These are phyloP conservation scores for Camelina sativa DNA, from an alignment of 345 rosid genomes.

Conservation along the genomic window DNA sequence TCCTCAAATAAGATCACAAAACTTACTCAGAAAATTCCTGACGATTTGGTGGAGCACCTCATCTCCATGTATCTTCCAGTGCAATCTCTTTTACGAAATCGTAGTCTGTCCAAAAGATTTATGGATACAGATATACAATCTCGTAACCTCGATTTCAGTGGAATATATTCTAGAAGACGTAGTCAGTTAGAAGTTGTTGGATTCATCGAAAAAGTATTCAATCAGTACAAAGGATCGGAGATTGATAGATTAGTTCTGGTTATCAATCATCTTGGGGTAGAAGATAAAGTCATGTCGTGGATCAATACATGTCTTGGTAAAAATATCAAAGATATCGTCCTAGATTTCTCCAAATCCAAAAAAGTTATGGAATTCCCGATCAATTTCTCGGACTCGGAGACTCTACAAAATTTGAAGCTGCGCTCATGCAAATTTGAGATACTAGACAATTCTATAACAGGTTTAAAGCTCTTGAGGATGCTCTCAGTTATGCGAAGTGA, in stretches of 20 bases:
- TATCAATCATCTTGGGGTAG: neutral
- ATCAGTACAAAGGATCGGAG: neutral
- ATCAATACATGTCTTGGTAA: neutral
- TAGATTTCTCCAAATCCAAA: constrained; percentile 29
- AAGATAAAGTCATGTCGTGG: constrained; percentile 6
- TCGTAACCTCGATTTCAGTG: constrained; percentile 10
- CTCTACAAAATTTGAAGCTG: constrained; percentile 7
- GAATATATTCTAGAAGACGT: neutral
- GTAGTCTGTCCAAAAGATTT: neutral
- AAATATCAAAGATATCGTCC: neutral
- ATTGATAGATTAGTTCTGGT: constrained; percentile 9
- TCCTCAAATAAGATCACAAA: neutral
- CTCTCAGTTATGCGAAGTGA: neutral
- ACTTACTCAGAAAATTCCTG: neutral
- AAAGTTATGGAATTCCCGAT: neutral
- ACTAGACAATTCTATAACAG: neutral
- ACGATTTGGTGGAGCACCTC: neutral
- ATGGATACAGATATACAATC: neutral
- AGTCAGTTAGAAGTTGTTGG: neutral
- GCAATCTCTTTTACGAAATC: neutral
- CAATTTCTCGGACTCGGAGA: constrained; percentile 9
- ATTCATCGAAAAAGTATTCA: constrained; percentile 1
- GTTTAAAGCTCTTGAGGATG: constrained; percentile 6
- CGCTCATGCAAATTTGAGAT: constrained; percentile 3
- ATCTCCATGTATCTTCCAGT: constrained; percentile 4